Conservation (phyloP, 257 asterid species). For the Eustoma russellianum region DNA sequence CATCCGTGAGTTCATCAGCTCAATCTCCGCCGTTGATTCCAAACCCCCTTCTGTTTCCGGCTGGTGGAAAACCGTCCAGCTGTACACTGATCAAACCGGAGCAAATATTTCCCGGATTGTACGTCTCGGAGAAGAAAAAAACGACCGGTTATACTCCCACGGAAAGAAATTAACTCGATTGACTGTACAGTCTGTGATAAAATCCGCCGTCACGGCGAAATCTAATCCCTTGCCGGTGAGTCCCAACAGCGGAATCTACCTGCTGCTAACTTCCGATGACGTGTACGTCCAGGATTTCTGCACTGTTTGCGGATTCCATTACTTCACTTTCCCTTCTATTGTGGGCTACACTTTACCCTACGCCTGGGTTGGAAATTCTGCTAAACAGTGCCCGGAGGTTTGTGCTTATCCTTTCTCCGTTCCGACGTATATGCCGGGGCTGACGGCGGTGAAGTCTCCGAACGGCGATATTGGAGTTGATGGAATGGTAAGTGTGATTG, state of each 20-base stretch:
- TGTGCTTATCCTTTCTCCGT: constrained; percentile 85
- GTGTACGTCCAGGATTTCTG: constrained; percentile 89
- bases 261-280: constrained; percentile 66
- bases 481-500: constrained; percentile 90
- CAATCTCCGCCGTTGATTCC: constrained; percentile 52
- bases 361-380: constrained; percentile 94
- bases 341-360: constrained; percentile 77
- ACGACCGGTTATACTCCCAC: constrained; percentile 54
- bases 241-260: constrained; percentile 76
- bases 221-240: constrained; percentile 55
- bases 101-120: constrained; percentile 63
- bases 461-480: constrained; percentile 75
- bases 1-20: constrained; percentile 70
- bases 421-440: constrained; percentile 79
- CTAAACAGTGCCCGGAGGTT: constrained; percentile 83
- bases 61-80: constrained; percentile 82
- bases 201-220: constrained; percentile 54
- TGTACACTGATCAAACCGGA: constrained; percentile 83
- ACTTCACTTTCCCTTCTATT: constrained; percentile 80
- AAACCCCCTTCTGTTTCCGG: constrained; percentile 58
- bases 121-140: constrained; percentile 65
- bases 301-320: constrained; percentile 94
- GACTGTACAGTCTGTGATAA: constrained; percentile 63
- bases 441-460: constrained; percentile 47
- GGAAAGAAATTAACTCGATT: constrained; percentile 62